Evolutionary conservation across 805 yeast genomes (phyloP), one percentile per base, ranked within the genome.

Genomic region (Kuraishia piskuri): DNA sequence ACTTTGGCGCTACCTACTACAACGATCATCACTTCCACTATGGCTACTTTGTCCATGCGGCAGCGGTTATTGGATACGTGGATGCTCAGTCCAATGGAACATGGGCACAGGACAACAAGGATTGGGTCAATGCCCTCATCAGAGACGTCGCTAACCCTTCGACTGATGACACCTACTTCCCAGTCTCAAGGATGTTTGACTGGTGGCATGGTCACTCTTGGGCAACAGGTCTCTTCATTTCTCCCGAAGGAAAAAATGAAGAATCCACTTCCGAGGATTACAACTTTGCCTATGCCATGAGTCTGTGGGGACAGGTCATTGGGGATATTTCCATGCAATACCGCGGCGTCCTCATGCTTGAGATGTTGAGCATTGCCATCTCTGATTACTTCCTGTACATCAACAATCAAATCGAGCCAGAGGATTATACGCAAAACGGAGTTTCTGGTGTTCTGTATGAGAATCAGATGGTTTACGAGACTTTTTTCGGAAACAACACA

Each of bases 191-290:
- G 62, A 75, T 82, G 6, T 86, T 85, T 67, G 89, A 84, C 63
- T 86, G 88, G 88, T 86, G 70, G 63, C 78, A 79, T 60, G 92
- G 92, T 0, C 91, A 86, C 63, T 84, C 90, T 0, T 85, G 86
- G 80, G 92, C 91, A 0, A 83, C 82, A 61, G 91, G 91, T 2
- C 72, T 86, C 20, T 83, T 80, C 60, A 76, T 80, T 36, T 75
- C 83, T 56, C 88, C 87, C 8, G 92, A 86, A 66, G 91, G 92
- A 26, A 83, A 83, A 59, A 88, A 86, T 65, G 83, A 86, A 64
- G 91, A 86, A 66, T 81, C 88, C 0, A 77, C 83, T 22, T 81
- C 88, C 12, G 91, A 86, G 63, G 91, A 86, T 64, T 84, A 84
- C 57, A 86, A 86, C 62, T 82, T 85, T 52, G 76, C 80, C 2